Evolutionary conservation across 2,329 filamentous ascomycete genomes (phyloP).

Genomic region (Colletotrichum sp.): DNA sequence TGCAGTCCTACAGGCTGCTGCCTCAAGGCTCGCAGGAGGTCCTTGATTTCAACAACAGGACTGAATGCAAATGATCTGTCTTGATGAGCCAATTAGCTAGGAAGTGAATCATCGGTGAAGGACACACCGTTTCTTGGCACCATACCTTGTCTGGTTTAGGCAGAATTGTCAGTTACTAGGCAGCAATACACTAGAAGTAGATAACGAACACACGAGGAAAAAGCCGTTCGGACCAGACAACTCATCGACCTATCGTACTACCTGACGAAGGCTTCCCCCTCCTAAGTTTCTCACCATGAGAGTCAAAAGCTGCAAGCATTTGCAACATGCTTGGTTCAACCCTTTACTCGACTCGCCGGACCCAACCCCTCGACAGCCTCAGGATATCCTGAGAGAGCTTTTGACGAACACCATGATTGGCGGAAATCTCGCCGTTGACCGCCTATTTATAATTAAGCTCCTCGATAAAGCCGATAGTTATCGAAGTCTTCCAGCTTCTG

Average conservation of each 20-base stretch:
- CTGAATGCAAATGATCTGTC: rapidly evolving
- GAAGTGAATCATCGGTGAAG: neutral
- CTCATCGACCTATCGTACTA: neutral
- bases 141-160: neutral
- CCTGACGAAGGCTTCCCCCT: neutral
- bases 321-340: neutral
- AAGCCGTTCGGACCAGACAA: neutral
- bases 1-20: neutral
- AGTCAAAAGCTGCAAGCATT: neutral
- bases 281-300: neutral
- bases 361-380: neutral
- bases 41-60: neutral
- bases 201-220: neutral
- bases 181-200: neutral
- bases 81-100: neutral
- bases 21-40: neutral
- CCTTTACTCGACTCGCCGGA: rapidly evolving
- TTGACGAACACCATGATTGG: neutral
- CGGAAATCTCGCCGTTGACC: neutral
- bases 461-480: neutral
- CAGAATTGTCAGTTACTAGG: neutral
- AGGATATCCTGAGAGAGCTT: neutral
- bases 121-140: neutral
- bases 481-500: neutral
- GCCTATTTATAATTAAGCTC: neutral